phyloP scores from a whole-genome alignment of 345 rosid genomes.

The Chamaenerion angustifolium region DNA sequence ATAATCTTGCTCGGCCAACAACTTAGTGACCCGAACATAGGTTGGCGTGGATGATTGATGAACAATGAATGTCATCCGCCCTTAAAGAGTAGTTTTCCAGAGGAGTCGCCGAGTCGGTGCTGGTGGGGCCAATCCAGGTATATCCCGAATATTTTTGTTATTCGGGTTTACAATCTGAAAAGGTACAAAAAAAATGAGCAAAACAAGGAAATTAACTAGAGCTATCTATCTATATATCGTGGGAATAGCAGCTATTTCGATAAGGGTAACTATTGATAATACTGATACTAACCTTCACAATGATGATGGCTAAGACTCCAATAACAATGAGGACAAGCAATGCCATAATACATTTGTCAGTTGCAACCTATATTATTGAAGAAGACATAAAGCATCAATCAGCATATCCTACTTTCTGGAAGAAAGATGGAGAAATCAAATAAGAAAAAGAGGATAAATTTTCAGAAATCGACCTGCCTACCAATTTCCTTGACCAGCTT shows the following conservation, averaged over 20 bases:
- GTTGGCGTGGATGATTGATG: too few species aligned
- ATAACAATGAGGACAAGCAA: conserved; percentile 64
- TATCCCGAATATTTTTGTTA: conserved; percentile 75
- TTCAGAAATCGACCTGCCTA: conserved; percentile 75
- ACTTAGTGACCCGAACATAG: too few species aligned
- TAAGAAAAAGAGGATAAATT: conserved; percentile 7
- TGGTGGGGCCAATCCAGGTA: conserved; percentile 94
- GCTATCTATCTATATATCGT: background rate
- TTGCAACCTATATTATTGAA: conserved; percentile 48
- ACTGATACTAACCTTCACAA: conserved; percentile 50
- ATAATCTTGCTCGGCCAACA: too few species aligned
- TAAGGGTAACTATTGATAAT: too few species aligned
- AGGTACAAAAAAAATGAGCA: background rate
- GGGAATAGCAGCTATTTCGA: too few species aligned
- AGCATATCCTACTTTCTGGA: background rate
- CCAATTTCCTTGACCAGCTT: conserved; percentile 91
- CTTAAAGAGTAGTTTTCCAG: conserved; percentile 21
- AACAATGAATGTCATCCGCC: too few species aligned
- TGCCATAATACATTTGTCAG: conserved; percentile 85
- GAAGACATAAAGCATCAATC: conserved; percentile 9
- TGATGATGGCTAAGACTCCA: conserved; percentile 78
- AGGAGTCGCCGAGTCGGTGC: conserved; percentile 65
- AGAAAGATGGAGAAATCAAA: background rate
- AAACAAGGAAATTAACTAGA: background rate
- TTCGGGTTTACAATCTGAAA: conserved; percentile 75